These are phyloP conservation scores for Phytopythium sindhum DNA, from an alignment of 352 stramenopile species.

Conservation along the genomic window DNA sequence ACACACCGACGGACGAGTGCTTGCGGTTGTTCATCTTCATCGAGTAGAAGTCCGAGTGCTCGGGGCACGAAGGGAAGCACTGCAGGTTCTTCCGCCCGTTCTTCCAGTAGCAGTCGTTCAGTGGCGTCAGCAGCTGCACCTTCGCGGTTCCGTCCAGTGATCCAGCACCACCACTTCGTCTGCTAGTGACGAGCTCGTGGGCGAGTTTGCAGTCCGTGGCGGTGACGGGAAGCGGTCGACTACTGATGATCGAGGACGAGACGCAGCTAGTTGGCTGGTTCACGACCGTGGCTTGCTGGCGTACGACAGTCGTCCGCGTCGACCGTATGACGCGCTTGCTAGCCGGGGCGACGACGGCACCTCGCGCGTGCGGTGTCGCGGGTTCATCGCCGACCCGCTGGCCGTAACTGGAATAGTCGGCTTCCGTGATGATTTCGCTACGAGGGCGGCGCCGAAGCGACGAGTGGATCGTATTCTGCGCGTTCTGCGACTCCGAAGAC, in stretches of 20 bases:
- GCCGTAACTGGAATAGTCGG: not conserved
- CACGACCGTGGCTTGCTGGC: not conserved
- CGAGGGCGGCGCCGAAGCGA: not conserved
- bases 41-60: constrained; percentile 87
- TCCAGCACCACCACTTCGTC: not conserved
- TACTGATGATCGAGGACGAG: constrained; percentile 1
- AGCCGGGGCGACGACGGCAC: not conserved
- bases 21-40: constrained; percentile 91
- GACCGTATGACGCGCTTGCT: not conserved
- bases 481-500: not conserved
- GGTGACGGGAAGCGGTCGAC: not conserved
- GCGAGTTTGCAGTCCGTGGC: not conserved
- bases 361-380: not conserved
- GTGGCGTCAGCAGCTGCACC: constrained; percentile 48
- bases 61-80: constrained; percentile 83
- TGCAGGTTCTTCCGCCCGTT: constrained; percentile 90
- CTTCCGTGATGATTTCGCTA: constrained; percentile 6
- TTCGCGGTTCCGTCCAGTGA: not conserved
- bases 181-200: constrained; percentile 4
- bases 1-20: constrained; percentile 81
- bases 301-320: not conserved
- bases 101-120: constrained; percentile 86
- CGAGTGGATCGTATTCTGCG: not conserved
- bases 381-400: not conserved
- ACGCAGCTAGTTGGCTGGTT: not conserved